Evolutionary conservation across 1,139 yeast species (phyloP).

Genomic region (Sugiyamaella grinbergsii): DNA sequence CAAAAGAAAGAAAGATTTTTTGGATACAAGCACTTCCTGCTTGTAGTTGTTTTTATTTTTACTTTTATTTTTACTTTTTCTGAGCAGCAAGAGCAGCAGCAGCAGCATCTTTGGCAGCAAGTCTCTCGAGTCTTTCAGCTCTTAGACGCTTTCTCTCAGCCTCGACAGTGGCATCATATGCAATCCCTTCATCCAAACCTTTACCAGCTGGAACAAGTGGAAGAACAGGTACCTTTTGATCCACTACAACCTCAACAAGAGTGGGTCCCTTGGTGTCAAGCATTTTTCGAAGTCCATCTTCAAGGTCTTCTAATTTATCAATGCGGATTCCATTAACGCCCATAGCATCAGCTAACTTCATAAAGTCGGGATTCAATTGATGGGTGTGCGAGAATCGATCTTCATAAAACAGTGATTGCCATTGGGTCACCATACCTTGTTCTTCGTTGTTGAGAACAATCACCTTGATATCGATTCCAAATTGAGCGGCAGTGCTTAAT

Average conservation of each 20-base stretch:
- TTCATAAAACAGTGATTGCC: conserved; percentile 97
- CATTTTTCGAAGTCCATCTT: conserved; percentile 67
- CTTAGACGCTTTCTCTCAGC: conserved; percentile 68
- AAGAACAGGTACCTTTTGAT: conserved; percentile 94
- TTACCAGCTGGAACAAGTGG: conserved; percentile 99
- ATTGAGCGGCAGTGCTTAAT: conserved; percentile 92
- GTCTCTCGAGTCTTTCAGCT: conserved; percentile 47
- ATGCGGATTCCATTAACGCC: conserved; percentile 83
- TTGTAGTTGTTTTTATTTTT: background rate
- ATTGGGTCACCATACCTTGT: conserved; percentile 99
- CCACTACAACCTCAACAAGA: conserved; percentile 85
- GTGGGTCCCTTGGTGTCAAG: conserved; percentile 80
- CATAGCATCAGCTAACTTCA: conserved; percentile 93
- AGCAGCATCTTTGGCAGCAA: conserved; percentile 18
- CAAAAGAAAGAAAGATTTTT: background rate
- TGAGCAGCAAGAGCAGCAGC: conserved; percentile 16
- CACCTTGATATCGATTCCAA: conserved; percentile 84
- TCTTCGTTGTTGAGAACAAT: conserved; percentile 93
- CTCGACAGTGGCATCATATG: conserved; percentile 80
- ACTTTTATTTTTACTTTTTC: background rate
- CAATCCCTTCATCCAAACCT: conserved; percentile 88
- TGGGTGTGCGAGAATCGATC: conserved; percentile 97
- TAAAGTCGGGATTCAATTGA: conserved; percentile 90
- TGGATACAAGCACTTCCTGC: too few relatives aligned
- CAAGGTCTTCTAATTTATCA: conserved; percentile 64